These are phyloP conservation scores for barrel medic (Medicago truncatula) DNA, from an alignment of 306 rosid genomes.

Conservation along the genomic window MtrunA17r5.0-ANR NC_053045.1:42241501-42242000, in stretches of 20 bases:
- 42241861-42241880: conserved; percentile 32
- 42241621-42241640: conserved; percentile 67
- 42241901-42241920: not conserved
- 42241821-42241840: conserved; percentile 65
- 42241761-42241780: conserved; percentile 76
- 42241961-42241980: not conserved
- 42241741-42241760: conserved; percentile 69
- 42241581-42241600: conserved; percentile 42
- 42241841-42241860: not conserved
- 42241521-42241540: conserved; percentile 47
- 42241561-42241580: conserved; percentile 58
- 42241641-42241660: conserved; percentile 57
- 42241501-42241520: conserved; percentile 36
- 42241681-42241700: conserved; percentile 91
- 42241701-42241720: conserved; percentile 83
- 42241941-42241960: conserved; percentile 5
- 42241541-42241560: conserved; percentile 41
- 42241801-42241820: conserved; percentile 55
- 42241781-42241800: conserved; percentile 55
- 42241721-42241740: conserved; percentile 61
- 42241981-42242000: not conserved
- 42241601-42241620: conserved; percentile 48
- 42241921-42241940: conserved; percentile 32
- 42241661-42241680: conserved; percentile 51
- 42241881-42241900: conserved; percentile 20